These are phyloP conservation scores for Aspergillus sp. DNA, from an alignment of 2,329 filamentous ascomycete genomes.

Conservation along the genomic window DNA sequence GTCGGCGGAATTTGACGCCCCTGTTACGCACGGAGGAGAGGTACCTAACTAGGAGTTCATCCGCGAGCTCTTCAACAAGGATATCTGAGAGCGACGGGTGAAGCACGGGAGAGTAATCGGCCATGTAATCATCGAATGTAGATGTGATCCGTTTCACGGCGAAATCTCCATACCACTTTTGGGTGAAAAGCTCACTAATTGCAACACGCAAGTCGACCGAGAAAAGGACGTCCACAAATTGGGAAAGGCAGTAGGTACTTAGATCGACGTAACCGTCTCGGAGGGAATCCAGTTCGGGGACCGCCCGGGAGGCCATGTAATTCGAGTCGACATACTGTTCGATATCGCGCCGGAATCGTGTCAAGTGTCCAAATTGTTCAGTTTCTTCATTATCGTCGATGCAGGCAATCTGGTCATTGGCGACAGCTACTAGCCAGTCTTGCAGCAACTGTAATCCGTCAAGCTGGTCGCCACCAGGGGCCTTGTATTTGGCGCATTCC, in stretches of 20 bases:
- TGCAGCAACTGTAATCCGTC: constrained; percentile 73
- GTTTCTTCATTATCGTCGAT: constrained; percentile 84
- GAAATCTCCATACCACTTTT: constrained; percentile 80
- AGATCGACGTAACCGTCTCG: constrained; percentile 94
- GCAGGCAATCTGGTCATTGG: constrained; percentile 97
- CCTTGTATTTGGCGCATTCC: constrained; percentile 73
- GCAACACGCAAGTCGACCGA: constrained; percentile 82
- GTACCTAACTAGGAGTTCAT: constrained; percentile 86
- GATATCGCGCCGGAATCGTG: constrained; percentile 81
- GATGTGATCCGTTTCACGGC: constrained; percentile 92
- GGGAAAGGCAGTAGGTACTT: constrained; percentile 85
- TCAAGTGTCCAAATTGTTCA: constrained; percentile 77
- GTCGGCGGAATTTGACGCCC: constrained; percentile 80
- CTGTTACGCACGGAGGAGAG: constrained; percentile 83
- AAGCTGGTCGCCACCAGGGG: constrained; percentile 43
- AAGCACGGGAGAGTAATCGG: constrained; percentile 79
- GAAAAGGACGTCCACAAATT: constrained; percentile 86
- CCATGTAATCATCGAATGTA: constrained; percentile 92
- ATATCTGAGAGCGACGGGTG: constrained; percentile 88
- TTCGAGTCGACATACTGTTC: constrained; percentile 75
- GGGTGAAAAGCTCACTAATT: constrained; percentile 86
- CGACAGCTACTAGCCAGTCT: constrained; percentile 94
- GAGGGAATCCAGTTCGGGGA: constrained; percentile 70
- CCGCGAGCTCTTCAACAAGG: constrained; percentile 87
- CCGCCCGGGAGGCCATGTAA: constrained; percentile 72